Base-by-base conservation (phyloP, 495 filamentous ascomycete species). In the Viridothelium virens region DNA sequence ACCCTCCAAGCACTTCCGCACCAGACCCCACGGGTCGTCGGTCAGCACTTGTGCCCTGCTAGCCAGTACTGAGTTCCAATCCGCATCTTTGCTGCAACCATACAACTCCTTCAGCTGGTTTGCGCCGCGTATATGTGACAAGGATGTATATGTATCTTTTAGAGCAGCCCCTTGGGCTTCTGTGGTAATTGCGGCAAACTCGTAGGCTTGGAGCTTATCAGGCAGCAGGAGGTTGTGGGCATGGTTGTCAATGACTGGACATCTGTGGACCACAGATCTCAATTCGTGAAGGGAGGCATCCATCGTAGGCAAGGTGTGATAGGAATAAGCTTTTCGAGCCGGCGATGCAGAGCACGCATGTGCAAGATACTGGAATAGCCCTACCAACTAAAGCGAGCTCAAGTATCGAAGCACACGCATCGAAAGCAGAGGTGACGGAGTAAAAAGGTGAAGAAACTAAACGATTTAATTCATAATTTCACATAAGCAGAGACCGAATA, bases 231-330 rank as follows among this genome's bases (percentile, higher is more conserved):
- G 78, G 69, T 91, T 91, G 72, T 96, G 91, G 46, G 89, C 90
- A 77, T 96, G 92, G 72, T 93, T 87, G 73, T 96, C 92, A 72
- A 96, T 92, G 68, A 93, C 82, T 0, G 92, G 91, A 44, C 86
- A 89, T 16, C 70, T 80, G 66, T 83, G 81, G 61, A 94, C 86
- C 34, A 85, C 69, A 10, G 73, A 70, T 33, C 74, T 75, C 33
- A 85, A 77, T 6, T 74, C 74, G 33, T 77, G 65, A 4, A 79
- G 65, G 2, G 68, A 66, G 37, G 14, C 31, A 48, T 39, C 37
- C 53, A 59, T 59, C 11, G 53, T 25, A 25, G 25, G 25, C 25
- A 25, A 10, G 31, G 14, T 7, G 31, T 7, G 7, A 53, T 18
- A 11, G 9, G n/a, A 18, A 53, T 53, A 53, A 53, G 16, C 14